Conservation (phyloP, 2,329 filamentous ascomycete species). For the Microdochium trichocladiopsis region DNA sequence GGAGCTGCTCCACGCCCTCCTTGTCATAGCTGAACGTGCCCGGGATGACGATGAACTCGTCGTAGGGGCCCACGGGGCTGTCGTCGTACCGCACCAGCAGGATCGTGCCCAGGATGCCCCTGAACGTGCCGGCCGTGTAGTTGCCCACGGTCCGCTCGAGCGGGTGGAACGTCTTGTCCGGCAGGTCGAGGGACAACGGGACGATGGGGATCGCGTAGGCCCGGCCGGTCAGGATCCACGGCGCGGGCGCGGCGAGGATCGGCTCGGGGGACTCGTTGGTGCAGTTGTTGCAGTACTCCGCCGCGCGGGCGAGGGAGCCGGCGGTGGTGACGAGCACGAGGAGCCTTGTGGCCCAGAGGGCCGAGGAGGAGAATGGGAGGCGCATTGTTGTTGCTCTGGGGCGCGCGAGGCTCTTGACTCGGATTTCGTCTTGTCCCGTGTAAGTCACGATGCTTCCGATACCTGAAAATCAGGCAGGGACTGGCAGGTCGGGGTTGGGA, state of each 20-base stretch:
- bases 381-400: too few species aligned
- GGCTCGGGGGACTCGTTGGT: slow-evolving; percentile 3
- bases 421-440: too few species aligned
- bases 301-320: background rate
- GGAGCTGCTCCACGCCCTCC: background rate
- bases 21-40: background rate
- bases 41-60: background rate
- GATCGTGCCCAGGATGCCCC: background rate
- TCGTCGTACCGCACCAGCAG: background rate
- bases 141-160: background rate
- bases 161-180: background rate
- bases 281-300: background rate
- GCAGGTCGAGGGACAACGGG: background rate
- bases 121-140: background rate
- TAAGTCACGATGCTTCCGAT: too few species aligned
- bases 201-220: slow-evolving; percentile 1
- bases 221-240: background rate
- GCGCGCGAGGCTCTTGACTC: too few species aligned
- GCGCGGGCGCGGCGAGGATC: background rate
- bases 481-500: too few species aligned
- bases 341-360: background rate
- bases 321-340: background rate
- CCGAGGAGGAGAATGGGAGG: background rate
- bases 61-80: background rate
- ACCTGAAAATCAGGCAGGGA: too few species aligned